A percentile compares a stretch with the other conserved stretches of the same genome.
These are phyloP conservation scores for Pleurostoma richardsiae DNA, from an alignment of 2,329 filamentous ascomycete species.

Conservation along the genomic window DNA sequence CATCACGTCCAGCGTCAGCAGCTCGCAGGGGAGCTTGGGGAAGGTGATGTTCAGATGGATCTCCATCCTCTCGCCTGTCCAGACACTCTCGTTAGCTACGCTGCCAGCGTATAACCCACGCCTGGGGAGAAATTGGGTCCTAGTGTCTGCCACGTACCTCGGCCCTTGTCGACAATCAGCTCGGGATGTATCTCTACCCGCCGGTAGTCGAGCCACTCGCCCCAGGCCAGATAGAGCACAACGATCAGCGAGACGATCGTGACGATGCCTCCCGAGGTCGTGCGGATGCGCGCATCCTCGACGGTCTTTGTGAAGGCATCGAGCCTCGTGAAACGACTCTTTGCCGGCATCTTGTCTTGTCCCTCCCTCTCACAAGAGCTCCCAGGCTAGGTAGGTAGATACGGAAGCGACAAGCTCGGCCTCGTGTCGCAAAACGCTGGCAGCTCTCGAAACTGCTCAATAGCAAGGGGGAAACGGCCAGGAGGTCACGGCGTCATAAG, in stretches of 20 bases:
- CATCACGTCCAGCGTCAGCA: slow-evolving; percentile 97
- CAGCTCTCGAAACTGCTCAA: too few species aligned
- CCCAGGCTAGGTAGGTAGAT: neutral
- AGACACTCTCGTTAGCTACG: neutral
- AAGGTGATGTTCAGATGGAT: slow-evolving; percentile 98
- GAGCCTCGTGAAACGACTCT: slow-evolving; percentile 91
- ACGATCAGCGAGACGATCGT: slow-evolving; percentile 87
- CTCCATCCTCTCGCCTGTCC: slow-evolving; percentile 89
- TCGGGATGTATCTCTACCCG: slow-evolving; percentile 84
- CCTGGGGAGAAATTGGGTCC: neutral
- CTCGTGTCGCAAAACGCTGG: too few species aligned
- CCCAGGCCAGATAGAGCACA: slow-evolving; percentile 83
- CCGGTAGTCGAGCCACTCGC: slow-evolving; percentile 94
- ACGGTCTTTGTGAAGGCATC: slow-evolving; percentile 99
- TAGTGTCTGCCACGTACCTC: slow-evolving; percentile 55
- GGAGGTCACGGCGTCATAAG: too few species aligned
- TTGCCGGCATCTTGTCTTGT: slow-evolving; percentile 64
- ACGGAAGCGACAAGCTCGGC: too few species aligned
- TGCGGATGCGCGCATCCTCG: slow-evolving; percentile 93
- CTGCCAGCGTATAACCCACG: neutral
- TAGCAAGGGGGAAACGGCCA: too few species aligned
- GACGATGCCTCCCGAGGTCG: slow-evolving; percentile 90
- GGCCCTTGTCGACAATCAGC: slow-evolving; percentile 90
- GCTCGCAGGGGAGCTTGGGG: slow-evolving; percentile 87
- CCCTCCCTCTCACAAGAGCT: neutral